Conservation (phyloP, 2,329 filamentous ascomycete genomes). For the Septoria linicola region DNA sequence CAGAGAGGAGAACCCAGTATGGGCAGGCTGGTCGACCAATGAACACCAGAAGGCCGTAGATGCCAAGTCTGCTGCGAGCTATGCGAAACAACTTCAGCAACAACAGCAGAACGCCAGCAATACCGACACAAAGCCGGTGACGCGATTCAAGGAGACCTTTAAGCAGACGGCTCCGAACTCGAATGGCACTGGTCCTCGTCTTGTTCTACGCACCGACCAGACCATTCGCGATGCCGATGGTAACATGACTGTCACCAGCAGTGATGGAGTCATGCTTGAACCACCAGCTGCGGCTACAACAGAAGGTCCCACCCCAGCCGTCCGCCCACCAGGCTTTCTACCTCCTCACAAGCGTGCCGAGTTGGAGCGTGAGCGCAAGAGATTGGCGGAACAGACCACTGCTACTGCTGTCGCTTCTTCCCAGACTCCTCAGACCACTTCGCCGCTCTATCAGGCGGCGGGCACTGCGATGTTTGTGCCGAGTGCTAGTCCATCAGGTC, state of each 20-base stretch:
- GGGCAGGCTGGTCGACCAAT: neutral
- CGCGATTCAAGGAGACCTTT: slow-evolving; percentile 11
- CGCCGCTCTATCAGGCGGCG: neutral
- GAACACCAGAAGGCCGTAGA: slow-evolving; percentile 3
- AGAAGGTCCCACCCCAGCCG: neutral
- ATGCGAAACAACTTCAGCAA: slow-evolving; percentile 1
- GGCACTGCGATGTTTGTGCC: neutral
- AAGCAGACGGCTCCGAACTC: slow-evolving; percentile 1
- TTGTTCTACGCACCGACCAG: slow-evolving; percentile 1
- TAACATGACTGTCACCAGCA: neutral
- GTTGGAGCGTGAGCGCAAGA: neutral
- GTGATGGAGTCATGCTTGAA: neutral
- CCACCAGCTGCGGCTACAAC: neutral
- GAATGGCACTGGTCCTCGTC: neutral
- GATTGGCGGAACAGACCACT: slow-evolving; percentile 1
- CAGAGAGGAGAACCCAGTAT: too few species aligned
- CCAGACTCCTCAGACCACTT: neutral
- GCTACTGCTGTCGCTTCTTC: slow-evolving; percentile 1
- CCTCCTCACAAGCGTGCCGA: slow-evolving; percentile 15
- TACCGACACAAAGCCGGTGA: neutral
- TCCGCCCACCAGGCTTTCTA: neutral
- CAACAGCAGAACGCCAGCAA: neutral
- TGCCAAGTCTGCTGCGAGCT: slow-evolving; percentile 4
- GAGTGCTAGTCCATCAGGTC: neutral
- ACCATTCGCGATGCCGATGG: slow-evolving; percentile 6